Conservation (phyloP, 2,329 filamentous ascomycete genomes). For the Dactylonectria estremocensis region DNA sequence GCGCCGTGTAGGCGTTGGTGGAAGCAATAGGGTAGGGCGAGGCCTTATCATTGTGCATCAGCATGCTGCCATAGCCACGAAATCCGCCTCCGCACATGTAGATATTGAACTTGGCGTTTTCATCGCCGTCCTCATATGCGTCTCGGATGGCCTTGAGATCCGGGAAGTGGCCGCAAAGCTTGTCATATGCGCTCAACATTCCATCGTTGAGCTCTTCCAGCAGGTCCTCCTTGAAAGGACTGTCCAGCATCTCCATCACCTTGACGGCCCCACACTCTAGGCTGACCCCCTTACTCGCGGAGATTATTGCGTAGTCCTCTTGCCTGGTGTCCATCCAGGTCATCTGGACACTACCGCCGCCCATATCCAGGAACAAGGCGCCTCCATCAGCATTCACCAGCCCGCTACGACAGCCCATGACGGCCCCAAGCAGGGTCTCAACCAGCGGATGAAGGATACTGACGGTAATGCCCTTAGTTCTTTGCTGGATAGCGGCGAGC, state of each 20-base stretch:
- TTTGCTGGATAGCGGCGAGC: constrained; percentile 72
- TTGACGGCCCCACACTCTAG: constrained; percentile 75
- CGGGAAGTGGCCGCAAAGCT: constrained; percentile 65
- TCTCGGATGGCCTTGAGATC: constrained; percentile 60
- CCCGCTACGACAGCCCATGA: constrained; percentile 83
- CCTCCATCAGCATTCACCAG: constrained; percentile 72
- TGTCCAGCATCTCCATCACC: constrained; percentile 65
- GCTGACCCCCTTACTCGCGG: constrained; percentile 69
- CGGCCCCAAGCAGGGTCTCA: constrained; percentile 85
- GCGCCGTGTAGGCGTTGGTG: constrained; percentile 83
- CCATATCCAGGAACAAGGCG: constrained; percentile 89
- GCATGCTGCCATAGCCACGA: constrained; percentile 89
- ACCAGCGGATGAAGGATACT: constrained; percentile 82
- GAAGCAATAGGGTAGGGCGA: constrained; percentile 87
- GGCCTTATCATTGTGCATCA: constrained; percentile 83
- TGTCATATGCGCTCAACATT: constrained; percentile 73
- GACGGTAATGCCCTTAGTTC: constrained; percentile 71
- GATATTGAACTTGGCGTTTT: constrained; percentile 70
- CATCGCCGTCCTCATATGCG: constrained; percentile 52
- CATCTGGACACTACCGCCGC: constrained; percentile 80
- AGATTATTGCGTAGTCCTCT: constrained; percentile 65
- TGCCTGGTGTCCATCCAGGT: constrained; percentile 70
- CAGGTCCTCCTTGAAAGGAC: constrained; percentile 48
- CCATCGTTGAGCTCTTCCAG: constrained; percentile 70
- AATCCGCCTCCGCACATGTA: constrained; percentile 94